Evolutionary conservation across 352 stramenopile species (phyloP), one percentile per base, ranked within the genome.

Genomic region (Phytophthora quininea): DNA sequence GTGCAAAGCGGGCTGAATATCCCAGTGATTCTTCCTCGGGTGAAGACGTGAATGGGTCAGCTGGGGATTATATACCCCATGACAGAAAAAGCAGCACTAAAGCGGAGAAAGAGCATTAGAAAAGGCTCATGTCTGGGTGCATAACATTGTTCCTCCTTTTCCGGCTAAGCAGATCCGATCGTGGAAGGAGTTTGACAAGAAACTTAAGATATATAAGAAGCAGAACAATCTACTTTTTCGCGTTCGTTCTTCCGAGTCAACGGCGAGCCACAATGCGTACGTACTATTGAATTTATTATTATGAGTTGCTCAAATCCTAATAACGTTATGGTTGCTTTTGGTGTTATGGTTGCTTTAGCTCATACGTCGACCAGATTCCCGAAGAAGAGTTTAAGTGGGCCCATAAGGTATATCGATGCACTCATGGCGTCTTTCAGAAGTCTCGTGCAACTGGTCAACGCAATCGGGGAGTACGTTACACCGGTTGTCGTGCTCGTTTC

Each of bases 351-450:
- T 49, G 43, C 6, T 49, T 49, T 27, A 49, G 43, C 19, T 29
- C 8, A 7, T 49, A 7, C 43, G 8, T 11, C 7, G 43, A 49
- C 29, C 2, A 2, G 2, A 49, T 49, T 5, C 43, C 43, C 19
- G 15, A 29, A 5, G 19, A 49, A 29, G 15, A 47, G 4, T 61
- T 67, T 19, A 24, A 45, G 33, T 56, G 29, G 27, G 50, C 29
- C n/a, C 31, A 56, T 10, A 64, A 42, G 27, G 24, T 60, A 3
- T 64, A 38, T 29, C 42, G 50, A 31, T 69, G 62, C 38, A 64
- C 47, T 3, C 53, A 68, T 52, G 61, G 45, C 3, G 32, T 68
- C n/a, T 54, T 33, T 14, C 53, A 62, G 53, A 9, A 3, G 31
- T 51, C 62, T 35, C 37, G 54, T n/a, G 43, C 47, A 15, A 55